phyloP scores from a whole-genome alignment of 1,284 basidiomycete genomes.

The Fomitopsis palustris region DNA sequence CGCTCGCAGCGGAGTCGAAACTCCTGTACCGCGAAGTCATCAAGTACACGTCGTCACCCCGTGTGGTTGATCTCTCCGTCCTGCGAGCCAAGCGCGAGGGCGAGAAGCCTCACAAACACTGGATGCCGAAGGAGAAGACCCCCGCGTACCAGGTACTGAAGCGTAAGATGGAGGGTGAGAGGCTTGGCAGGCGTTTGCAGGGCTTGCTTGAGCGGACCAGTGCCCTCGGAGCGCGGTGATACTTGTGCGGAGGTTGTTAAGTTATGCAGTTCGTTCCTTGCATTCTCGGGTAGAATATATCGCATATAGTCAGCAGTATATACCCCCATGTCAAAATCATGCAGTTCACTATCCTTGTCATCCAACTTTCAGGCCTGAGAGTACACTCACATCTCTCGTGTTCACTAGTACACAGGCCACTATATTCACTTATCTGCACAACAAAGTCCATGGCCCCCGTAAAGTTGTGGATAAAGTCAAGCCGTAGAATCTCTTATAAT shows the following conservation, averaged over 20 bases:
- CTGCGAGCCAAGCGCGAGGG: conserved; percentile 49
- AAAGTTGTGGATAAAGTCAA: neutral
- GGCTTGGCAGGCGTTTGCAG: conserved; percentile 63
- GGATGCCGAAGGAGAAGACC: conserved; percentile 74
- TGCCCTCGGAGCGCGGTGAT: conserved; percentile 19
- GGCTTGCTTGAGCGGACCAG: conserved; percentile 63
- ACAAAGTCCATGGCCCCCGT: neutral
- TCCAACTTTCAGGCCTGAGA: neutral
- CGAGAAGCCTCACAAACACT: conserved; percentile 40
- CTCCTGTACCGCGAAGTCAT: conserved; percentile 81
- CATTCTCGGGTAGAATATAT: conserved; percentile 10
- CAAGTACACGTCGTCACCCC: conserved; percentile 72
- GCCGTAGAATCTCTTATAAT: neutral
- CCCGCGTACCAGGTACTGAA: conserved; percentile 80
- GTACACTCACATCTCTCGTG: neutral
- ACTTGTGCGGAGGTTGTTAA: neutral
- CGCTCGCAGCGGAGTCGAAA: conserved; percentile 78
- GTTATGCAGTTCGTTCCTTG: neutral
- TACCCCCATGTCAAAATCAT: conserved; percentile 19
- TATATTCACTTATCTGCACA: neutral
- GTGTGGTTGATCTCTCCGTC: conserved; percentile 78
- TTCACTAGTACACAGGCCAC: neutral
- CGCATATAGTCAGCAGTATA: conserved; percentile 16
- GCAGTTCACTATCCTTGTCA: neutral
- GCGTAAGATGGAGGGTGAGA: conserved; percentile 70